Conservation (phyloP, 2,329 filamentous ascomycete species). For the Trichoderma atrobrunneum region DNA sequence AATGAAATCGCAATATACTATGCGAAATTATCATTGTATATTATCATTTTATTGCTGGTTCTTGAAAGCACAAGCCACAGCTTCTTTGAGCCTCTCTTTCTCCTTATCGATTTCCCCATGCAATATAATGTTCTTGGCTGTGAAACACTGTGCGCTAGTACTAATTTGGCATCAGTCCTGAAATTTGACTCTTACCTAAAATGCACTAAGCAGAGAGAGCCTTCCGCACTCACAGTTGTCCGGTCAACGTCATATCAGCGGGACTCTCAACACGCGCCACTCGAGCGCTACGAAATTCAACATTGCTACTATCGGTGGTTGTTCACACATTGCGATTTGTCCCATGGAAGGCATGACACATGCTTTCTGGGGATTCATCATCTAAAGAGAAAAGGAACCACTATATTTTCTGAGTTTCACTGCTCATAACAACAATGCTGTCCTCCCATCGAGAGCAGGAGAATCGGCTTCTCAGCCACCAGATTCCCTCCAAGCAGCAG, state of each 20-base stretch:
- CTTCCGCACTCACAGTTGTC: not conserved
- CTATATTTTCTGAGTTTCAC: not conserved
- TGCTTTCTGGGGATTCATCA: not conserved
- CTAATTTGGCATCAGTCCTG: not conserved
- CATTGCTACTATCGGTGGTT: not conserved
- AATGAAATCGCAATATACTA: not conserved
- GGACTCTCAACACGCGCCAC: not conserved
- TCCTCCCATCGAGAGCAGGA: conserved; percentile 81
- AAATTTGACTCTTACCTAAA: not conserved
- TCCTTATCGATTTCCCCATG: not conserved
- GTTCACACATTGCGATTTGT: not conserved
- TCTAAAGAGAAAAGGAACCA: not conserved
- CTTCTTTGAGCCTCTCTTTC: not conserved
- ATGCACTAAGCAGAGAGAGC: not conserved
- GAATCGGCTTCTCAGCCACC: conserved; percentile 75
- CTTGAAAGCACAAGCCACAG: not conserved
- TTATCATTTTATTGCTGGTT: not conserved
- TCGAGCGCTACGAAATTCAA: not conserved
- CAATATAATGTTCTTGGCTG: not conserved
- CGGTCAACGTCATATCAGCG: not conserved
- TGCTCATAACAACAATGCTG: conserved; percentile 55
- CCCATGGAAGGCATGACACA: not conserved
- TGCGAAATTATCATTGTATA: not conserved
- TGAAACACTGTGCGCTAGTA: not conserved
- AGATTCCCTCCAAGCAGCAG: conserved; percentile 70